These are phyloP conservation scores for Penicillium desertorum DNA, from an alignment of 495 filamentous ascomycete genomes.

Conservation along the genomic window DNA sequence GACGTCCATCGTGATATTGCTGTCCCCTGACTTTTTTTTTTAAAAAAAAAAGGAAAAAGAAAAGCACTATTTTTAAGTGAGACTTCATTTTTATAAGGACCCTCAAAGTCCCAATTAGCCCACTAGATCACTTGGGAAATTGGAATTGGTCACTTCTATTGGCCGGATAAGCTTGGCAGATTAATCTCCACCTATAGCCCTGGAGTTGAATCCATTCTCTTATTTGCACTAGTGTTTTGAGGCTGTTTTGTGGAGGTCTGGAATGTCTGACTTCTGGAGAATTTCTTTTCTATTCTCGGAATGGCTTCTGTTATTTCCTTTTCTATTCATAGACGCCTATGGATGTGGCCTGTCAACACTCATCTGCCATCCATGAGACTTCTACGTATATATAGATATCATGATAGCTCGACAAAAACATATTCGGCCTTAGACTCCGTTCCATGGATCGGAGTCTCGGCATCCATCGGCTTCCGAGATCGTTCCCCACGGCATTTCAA, in stretches of 20 bases:
- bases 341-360: too few relatives aligned
- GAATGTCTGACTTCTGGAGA: neutral
- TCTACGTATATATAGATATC: too few relatives aligned
- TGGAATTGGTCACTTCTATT: neutral
- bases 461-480: too few relatives aligned
- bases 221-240: neutral
- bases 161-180: neutral
- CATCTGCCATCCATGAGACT: too few relatives aligned
- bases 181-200: neutral
- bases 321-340: too few relatives aligned
- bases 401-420: too few relatives aligned
- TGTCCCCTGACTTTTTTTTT: neutral
- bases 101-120: neutral
- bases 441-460: too few relatives aligned
- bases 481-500: too few relatives aligned
- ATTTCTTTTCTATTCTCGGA: too few relatives aligned
- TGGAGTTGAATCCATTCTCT: neutral
- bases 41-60: too few relatives aligned
- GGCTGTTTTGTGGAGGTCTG: neutral
- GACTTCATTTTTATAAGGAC: neutral
- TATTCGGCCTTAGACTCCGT: too few relatives aligned
- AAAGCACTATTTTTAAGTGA: slow-evolving; percentile 1
- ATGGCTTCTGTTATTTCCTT: too few relatives aligned
- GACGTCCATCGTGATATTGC: neutral
- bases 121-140: neutral